Evolutionary conservation across 495 filamentous ascomycete genomes (phyloP).

Genomic region (Penicillium arizonense): DNA sequence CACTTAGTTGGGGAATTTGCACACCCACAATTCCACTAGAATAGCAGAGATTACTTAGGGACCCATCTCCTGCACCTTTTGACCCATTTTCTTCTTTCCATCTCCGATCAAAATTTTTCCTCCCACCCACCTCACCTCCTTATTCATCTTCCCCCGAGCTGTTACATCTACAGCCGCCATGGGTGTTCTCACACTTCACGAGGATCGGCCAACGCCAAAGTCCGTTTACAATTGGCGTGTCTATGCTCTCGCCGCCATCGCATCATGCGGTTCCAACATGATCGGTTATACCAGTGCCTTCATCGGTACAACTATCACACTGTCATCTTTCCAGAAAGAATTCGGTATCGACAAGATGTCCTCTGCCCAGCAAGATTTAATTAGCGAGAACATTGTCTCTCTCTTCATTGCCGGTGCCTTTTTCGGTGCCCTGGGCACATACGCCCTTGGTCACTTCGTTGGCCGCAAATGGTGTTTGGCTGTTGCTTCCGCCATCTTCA

Average conservation of each 20-base stretch:
- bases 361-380: constrained; percentile 37
- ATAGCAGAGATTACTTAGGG: constrained; percentile 24
- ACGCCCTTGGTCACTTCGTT: constrained; percentile 52
- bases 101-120: constrained; percentile 1
- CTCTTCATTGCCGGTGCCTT: constrained; percentile 69
- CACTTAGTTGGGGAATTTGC: constrained; percentile 19
- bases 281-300: constrained; percentile 72
- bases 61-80: constrained; percentile 5
- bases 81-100: constrained; percentile 2
- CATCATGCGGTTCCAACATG: constrained; percentile 68
- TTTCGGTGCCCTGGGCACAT: constrained; percentile 64
- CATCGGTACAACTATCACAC: constrained; percentile 65
- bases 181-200: constrained; percentile 57
- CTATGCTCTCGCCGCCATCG: constrained; percentile 59
- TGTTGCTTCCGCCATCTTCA: constrained; percentile 55
- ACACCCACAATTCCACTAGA: constrained; percentile 19
- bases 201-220: constrained; percentile 63
- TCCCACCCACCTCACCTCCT: not conserved
- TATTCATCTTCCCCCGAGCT: constrained; percentile 7
- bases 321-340: constrained; percentile 57
- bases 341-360: constrained; percentile 52
- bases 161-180: constrained; percentile 40
- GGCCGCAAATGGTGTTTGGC: constrained; percentile 57
- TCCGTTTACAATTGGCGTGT: constrained; percentile 77
- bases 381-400: constrained; percentile 67